These are phyloP conservation scores for Plasmodium falciparum DNA, from an alignment of 169 alveolate genomes.

Conservation along the genomic window DNA sequence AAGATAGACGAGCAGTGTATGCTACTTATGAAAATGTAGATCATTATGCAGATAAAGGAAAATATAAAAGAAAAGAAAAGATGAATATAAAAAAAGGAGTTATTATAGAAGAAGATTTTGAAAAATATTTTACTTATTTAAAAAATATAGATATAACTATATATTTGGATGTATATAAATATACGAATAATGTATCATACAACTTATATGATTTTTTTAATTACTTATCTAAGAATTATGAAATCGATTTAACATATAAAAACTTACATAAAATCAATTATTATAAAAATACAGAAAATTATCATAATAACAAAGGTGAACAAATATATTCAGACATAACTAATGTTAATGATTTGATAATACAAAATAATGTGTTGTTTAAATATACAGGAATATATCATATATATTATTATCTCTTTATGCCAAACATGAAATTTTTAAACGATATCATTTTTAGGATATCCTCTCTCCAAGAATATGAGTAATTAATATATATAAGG, in stretches of 20 bases:
- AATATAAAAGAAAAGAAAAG: slow-evolving; percentile 53
- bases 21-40: slow-evolving; percentile 74
- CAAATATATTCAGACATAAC: slow-evolving; percentile 44
- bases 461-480: slow-evolving; percentile 59
- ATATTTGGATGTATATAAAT: slow-evolving; percentile 45
- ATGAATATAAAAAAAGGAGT: slow-evolving; percentile 51
- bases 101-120: slow-evolving; percentile 52
- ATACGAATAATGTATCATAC: slow-evolving; percentile 56
- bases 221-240: slow-evolving; percentile 53
- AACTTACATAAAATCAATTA: slow-evolving; percentile 55
- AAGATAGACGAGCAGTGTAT: slow-evolving; percentile 63
- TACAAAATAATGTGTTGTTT: slow-evolving; percentile 25
- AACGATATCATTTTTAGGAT: slow-evolving; percentile 47
- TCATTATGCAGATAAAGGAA: slow-evolving; percentile 59
- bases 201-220: slow-evolving; percentile 58
- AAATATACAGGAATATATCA: slow-evolving; percentile 49
- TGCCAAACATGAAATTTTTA: slow-evolving; percentile 42
- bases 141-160: slow-evolving; percentile 53
- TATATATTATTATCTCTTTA: slow-evolving; percentile 49
- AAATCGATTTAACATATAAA: slow-evolving; percentile 61
- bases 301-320: slow-evolving; percentile 27
- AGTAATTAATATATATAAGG: slow-evolving; percentile 12
- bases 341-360: slow-evolving; percentile 45
- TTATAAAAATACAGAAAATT: slow-evolving; percentile 38
- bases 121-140: slow-evolving; percentile 63